A percentile compares a stretch with the other conserved stretches of the same genome.
Evolutionary conservation across 768 basidiomycete genomes (phyloP).

Genomic region (Gloeophyllum trabeum): DNA sequence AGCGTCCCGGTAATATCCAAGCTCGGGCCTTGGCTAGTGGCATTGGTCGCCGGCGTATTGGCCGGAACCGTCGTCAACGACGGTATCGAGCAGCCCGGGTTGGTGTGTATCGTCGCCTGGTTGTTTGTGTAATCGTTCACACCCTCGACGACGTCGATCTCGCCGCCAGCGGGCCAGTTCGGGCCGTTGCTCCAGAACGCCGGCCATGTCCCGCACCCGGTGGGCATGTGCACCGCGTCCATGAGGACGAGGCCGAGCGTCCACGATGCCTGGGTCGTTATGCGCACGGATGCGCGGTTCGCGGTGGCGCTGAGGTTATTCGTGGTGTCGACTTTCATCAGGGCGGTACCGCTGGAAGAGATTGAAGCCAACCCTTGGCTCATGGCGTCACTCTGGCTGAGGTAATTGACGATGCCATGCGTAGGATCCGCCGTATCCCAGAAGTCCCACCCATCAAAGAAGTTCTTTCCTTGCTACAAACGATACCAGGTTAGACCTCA

Average conservation of each 20-base stretch:
- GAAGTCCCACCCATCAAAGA: conserved; percentile 82
- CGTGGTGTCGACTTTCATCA: conserved; percentile 88
- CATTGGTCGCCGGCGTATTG: not conserved
- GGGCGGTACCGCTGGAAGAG: conserved; percentile 61
- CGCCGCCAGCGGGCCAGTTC: conserved; percentile 57
- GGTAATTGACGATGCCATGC: conserved; percentile 55
- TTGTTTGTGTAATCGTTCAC: conserved; percentile 73
- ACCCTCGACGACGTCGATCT: conserved; percentile 82
- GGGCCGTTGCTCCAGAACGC: conserved; percentile 32
- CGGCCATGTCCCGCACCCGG: conserved; percentile 85
- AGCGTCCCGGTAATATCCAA: conserved; percentile 52
- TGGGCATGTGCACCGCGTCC: conserved; percentile 84
- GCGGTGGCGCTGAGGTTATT: conserved; percentile 37
- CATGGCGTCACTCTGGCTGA: conserved; percentile 50
- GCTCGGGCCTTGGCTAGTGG: not conserved
- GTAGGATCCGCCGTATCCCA: conserved; percentile 65
- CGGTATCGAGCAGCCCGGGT: conserved; percentile 54
- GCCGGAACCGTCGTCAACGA: conserved; percentile 11
- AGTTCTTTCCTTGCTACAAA: conserved; percentile 46
- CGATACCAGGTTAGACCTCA: not conserved
- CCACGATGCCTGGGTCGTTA: conserved; percentile 49
- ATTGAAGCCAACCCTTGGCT: conserved; percentile 21
- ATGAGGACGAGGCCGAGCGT: conserved; percentile 65
- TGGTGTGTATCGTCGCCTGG: conserved; percentile 77
- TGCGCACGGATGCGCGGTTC: conserved; percentile 68